Percentiles rank a stretch among this genome's conserved stretches.
phyloP scores from a whole-genome alignment of 148 eudicot species.

The Suaeda aralocaspica region DNA sequence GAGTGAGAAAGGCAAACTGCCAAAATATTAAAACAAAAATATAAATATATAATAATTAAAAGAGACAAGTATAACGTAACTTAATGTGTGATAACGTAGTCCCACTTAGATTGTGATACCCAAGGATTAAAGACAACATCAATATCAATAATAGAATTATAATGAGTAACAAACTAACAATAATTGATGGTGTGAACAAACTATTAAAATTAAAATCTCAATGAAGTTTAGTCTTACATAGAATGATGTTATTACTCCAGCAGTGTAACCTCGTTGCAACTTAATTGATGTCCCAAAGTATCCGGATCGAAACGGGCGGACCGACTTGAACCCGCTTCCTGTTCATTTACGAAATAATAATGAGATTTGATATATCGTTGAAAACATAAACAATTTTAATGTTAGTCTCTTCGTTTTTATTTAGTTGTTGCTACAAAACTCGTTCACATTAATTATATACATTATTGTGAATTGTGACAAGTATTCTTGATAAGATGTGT shows the following conservation, averaged over 20 bases:
- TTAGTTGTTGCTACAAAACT: background rate
- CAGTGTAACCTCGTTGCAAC: conserved; percentile 87
- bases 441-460: background rate
- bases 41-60: too few species aligned
- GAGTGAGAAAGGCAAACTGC: background rate
- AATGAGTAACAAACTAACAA: background rate
- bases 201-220: too few species aligned
- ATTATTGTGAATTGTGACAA: background rate
- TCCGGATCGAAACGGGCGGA: conserved; percentile 72
- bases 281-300: conserved; percentile 83
- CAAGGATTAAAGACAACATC: background rate
- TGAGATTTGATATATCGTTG: background rate
- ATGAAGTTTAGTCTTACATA: conserved; percentile 46
- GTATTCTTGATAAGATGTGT: too few species aligned
- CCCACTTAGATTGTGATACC: conserved; percentile 17
- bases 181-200: background rate
- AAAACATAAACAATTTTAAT: too few species aligned
- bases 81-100: background rate
- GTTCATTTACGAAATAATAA: background rate
- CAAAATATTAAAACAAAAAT: conserved; percentile 8
- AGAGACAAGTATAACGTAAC: background rate
- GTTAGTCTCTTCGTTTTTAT: background rate
- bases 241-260: conserved; percentile 91
- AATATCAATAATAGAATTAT: background rate
- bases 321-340: conserved; percentile 99